These are phyloP conservation scores for Cladophialophora carrionii DNA, from an alignment of 2,329 filamentous ascomycete genomes.

Conservation along the genomic window DNA sequence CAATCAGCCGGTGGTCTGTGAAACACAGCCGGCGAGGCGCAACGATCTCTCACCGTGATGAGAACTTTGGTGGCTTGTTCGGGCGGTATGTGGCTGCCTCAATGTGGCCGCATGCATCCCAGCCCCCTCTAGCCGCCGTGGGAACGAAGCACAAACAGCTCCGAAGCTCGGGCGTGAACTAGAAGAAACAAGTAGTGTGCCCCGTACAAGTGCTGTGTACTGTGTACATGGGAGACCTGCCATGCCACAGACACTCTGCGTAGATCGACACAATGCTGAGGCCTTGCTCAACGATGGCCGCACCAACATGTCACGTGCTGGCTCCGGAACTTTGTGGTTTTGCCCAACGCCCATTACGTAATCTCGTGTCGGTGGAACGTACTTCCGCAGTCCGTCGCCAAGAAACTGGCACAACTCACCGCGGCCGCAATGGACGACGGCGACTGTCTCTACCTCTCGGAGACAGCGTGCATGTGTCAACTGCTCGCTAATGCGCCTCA, in stretches of 20 bases:
- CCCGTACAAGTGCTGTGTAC: no score
- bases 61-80: not conserved
- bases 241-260: not conserved
- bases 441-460: not conserved
- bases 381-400: slow-evolving; percentile 1
- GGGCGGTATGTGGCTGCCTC: not conserved
- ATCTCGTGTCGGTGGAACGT: not conserved
- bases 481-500: not conserved
- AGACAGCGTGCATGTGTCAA: not conserved
- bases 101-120: not conserved
- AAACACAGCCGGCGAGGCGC: slow-evolving; percentile 7
- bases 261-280: not conserved
- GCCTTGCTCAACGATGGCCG: not conserved
- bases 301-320: not conserved
- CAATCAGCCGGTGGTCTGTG: not conserved
- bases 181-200: not conserved
- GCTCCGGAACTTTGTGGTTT: no score
- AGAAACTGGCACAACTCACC: slow-evolving; percentile 2
- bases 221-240: not conserved
- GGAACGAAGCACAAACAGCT: not conserved
- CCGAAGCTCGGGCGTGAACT: not conserved
- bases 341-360: not conserved
- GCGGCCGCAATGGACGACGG: not conserved
- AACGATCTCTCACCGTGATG: not conserved
- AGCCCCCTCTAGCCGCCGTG: not conserved